Evolutionary conservation across 2,329 filamentous ascomycete species (phyloP).

Genomic region (Monilinia vaccinii-corymbosi): DNA sequence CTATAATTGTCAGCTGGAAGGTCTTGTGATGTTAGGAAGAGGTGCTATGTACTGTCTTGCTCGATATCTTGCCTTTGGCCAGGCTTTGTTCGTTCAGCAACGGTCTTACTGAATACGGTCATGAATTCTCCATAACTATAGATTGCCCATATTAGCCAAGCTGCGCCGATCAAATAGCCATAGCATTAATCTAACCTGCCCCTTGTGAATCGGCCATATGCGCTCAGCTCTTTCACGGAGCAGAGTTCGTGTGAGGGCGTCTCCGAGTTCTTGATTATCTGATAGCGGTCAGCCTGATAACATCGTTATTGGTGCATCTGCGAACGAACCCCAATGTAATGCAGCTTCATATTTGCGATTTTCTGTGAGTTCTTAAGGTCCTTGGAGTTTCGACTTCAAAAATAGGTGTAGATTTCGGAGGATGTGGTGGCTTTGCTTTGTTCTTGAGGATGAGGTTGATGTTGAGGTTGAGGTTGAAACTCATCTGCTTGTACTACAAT

Average conservation of each 20-base stretch:
- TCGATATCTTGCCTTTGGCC: slow-evolving; percentile 80
- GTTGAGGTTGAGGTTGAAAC: background rate
- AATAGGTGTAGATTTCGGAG: background rate
- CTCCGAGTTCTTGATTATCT: slow-evolving; percentile 75
- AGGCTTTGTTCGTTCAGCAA: slow-evolving; percentile 75
- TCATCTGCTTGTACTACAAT: background rate
- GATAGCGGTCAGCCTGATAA: slow-evolving; percentile 21
- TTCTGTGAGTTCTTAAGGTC: background rate
- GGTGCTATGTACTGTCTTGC: slow-evolving; percentile 51
- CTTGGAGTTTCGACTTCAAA: background rate
- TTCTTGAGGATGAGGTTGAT: no score
- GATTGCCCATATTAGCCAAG: background rate
- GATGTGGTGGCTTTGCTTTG: slow-evolving; percentile 6
- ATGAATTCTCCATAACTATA: slow-evolving; percentile 55
- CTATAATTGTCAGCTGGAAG: slow-evolving; percentile 29
- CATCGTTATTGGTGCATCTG: slow-evolving; percentile 16
- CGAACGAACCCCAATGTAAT: slow-evolving; percentile 70
- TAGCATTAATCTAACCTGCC: background rate
- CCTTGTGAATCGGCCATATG: slow-evolving; percentile 22
- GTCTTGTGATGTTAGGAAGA: background rate
- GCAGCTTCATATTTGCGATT: slow-evolving; percentile 64
- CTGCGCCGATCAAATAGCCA: background rate
- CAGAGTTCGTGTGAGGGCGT: slow-evolving; percentile 70
- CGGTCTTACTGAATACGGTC: slow-evolving; percentile 76
- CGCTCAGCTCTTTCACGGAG: slow-evolving; percentile 67